A percentile compares a stretch with the other conserved stretches of the same genome.
Evolutionary conservation across 768 basidiomycete genomes (phyloP).

Genomic region (Daedaleopsis nitida): DNA sequence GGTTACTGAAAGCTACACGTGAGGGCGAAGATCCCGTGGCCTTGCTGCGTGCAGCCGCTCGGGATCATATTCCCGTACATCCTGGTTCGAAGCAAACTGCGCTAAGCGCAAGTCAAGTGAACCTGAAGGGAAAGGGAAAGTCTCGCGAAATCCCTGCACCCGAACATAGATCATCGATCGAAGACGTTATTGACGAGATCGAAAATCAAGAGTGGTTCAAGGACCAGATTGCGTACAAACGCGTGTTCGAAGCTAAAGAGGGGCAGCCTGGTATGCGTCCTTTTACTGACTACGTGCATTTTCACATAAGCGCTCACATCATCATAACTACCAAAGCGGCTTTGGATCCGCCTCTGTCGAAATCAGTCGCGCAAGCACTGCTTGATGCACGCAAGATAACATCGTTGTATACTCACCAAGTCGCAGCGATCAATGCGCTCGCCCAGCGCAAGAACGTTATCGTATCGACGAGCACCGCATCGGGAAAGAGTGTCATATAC

Average conservation of each 20-base stretch:
- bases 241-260: constrained; percentile 53
- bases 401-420: constrained; percentile 70
- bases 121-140: constrained; percentile 21
- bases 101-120: constrained; percentile 1
- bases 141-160: constrained; percentile 39
- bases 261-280: constrained; percentile 50
- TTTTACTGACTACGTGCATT: background rate
- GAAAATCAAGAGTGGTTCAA: constrained; percentile 63
- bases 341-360: constrained; percentile 61
- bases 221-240: constrained; percentile 64
- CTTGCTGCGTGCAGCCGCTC: constrained; percentile 67
- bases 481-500: constrained; percentile 87
- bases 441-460: constrained; percentile 67
- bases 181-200: constrained; percentile 59
- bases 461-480: constrained; percentile 88
- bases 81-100: constrained; percentile 34
- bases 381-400: constrained; percentile 58
- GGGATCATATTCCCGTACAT: constrained; percentile 71
- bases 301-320: too few relatives aligned
- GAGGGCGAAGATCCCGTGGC: constrained; percentile 59
- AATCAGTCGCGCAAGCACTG: constrained; percentile 56
- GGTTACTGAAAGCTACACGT: constrained; percentile 58
- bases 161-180: constrained; percentile 58
- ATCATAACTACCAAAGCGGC: constrained; percentile 35
- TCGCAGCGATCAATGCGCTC: constrained; percentile 68